Evolutionary conservation across 129 eudicot genomes (phyloP).

Genomic region (Sambucus nigra): DNA sequence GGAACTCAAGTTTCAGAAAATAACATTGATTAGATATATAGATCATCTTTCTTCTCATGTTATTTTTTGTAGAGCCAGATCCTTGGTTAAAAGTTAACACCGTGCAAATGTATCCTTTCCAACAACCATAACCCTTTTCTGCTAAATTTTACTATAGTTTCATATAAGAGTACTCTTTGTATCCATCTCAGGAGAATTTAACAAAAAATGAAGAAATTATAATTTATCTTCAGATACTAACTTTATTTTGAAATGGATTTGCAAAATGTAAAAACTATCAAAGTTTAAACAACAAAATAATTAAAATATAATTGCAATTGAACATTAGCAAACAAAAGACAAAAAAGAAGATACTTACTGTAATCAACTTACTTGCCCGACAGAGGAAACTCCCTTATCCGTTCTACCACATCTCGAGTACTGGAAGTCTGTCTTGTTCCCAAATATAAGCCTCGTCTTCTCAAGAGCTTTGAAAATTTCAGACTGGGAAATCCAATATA

Average conservation of each 20-base stretch:
- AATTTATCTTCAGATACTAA: neutral
- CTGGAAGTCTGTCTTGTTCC: constrained; percentile 60
- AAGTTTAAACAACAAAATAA: neutral
- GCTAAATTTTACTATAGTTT: neutral
- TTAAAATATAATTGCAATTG: neutral
- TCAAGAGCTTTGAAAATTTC: constrained; percentile 78
- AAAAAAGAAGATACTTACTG: constrained; percentile 21
- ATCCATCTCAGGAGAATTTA: neutral
- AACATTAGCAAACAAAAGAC: neutral
- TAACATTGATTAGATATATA: too few relatives aligned
- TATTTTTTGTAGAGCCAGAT: too few relatives aligned
- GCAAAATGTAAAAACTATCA: neutral
- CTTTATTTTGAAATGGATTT: neutral
- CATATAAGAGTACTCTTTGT: neutral
- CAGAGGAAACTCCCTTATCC: constrained; percentile 96
- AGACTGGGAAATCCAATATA: constrained; percentile 34
- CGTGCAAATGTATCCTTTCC: too few relatives aligned
- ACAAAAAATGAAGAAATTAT: too few relatives aligned
- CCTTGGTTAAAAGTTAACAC: too few relatives aligned
- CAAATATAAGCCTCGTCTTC: constrained; percentile 61
- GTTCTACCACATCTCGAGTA: constrained; percentile 99
- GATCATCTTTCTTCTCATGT: too few relatives aligned
- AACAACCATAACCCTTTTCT: too few relatives aligned
- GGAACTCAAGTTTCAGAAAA: too few relatives aligned
- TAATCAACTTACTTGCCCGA: constrained; percentile 74